Evolutionary conservation across 2,329 filamentous ascomycete genomes (phyloP), one percentile per base, ranked within the genome.

Genomic region (Apiospora marii): DNA sequence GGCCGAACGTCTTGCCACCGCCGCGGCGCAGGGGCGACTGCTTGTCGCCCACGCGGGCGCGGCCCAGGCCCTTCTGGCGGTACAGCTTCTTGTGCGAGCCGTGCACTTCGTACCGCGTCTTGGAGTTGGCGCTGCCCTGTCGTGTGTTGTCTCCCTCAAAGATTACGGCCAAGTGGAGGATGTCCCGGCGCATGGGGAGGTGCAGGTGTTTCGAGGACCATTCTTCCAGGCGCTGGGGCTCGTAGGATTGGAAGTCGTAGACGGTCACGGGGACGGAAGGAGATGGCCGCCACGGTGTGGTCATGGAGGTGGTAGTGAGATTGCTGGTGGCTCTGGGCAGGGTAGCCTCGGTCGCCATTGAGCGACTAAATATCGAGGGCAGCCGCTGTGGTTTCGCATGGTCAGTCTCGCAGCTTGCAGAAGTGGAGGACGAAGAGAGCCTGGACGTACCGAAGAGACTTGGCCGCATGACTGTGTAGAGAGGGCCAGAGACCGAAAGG

Each of bases 101-200:
- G 79, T 92, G 90, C 34, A 99, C 92, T 74, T 98, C 94, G 80
- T 84, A 91, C 73, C 96, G 91, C 78, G 90, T 96, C 86, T 97
- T 97, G 74, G 90, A 91, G 77, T 87, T 92, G 67, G 95, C 96
- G 2, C 94, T 97, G 75, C 96, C 96, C 82, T 95, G 92, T 43
- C 96, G 92, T 72, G 94, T 93, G 80, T 87, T 90, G 85, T 98
- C 96, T 77, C 94, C 96, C 85, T 99, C 96, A 87, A 93, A 98
- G 77, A 98, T 85, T 73, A 99, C 91, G 73, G 96, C 96, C 75
- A 94, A 91, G 85, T 99, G 96, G 71, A 99, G 91, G 76, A 99
- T 91, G 82, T 99, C 96, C 81, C 93, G 92, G 73, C 96, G 93
- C 67, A 98, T 88, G 3, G 96, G 96, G 46, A 98, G 90, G 80